Conservation (phyloP, 1,284 basidiomycete species). For the Microbotryum saponariae region DNA sequence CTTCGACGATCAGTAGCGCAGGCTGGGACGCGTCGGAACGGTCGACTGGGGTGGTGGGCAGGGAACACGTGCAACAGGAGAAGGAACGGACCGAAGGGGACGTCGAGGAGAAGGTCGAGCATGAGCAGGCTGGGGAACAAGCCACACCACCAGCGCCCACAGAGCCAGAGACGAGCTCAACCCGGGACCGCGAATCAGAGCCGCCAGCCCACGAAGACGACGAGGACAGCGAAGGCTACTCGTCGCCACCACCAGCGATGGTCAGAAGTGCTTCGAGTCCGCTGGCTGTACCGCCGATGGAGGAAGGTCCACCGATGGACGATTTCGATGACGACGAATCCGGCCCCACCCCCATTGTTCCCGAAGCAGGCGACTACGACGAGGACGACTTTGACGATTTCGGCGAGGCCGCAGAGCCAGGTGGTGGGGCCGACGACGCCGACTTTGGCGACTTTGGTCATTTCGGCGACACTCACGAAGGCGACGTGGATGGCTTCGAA, state of each 20-base stretch:
- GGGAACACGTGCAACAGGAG: not conserved
- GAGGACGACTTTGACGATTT: conserved; percentile 63
- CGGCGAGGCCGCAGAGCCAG: conserved; percentile 49
- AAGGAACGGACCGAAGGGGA: too few species aligned
- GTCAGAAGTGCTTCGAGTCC: not conserved
- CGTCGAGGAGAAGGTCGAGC: not conserved
- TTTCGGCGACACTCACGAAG: conserved; percentile 43
- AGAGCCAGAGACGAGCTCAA: not conserved
- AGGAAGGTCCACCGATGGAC: conserved; percentile 4
- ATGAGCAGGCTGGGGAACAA: not conserved
- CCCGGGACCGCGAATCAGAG: not conserved
- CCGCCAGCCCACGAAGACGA: not conserved
- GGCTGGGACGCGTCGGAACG: not conserved
- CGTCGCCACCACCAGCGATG: not conserved
- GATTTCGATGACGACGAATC: conserved; percentile 6
- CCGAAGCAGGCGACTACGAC: conserved; percentile 65
- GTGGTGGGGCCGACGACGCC: conserved; percentile 35
- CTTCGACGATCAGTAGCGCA: not conserved
- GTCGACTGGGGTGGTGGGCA: not conserved
- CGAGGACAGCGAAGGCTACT: not conserved
- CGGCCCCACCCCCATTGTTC: conserved; percentile 38
- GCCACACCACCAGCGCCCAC: not conserved
- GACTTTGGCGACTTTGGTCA: conserved; percentile 56
- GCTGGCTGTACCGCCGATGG: not conserved
- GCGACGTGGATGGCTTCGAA: conserved; percentile 46